Conservation (phyloP, 1,139 yeast species). For the Yamadazyma oceani region DNA sequence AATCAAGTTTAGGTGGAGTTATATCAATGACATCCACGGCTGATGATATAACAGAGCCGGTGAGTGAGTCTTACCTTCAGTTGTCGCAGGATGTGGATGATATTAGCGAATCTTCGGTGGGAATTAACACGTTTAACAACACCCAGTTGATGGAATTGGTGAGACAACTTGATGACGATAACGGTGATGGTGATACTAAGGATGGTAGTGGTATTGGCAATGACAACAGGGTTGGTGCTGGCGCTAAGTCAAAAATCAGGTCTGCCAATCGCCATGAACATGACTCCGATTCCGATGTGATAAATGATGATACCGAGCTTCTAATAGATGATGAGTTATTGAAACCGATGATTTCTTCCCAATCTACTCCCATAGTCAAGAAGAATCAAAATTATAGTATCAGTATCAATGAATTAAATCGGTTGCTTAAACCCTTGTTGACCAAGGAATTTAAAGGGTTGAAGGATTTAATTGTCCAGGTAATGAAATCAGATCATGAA, state of each 20-base stretch:
- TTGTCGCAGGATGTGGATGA: constrained; percentile 26
- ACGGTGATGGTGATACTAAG: constrained; percentile 3
- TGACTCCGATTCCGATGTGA: not conserved
- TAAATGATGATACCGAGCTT: constrained; percentile 12
- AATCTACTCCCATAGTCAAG: constrained; percentile 31
- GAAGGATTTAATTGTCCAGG: constrained; percentile 10
- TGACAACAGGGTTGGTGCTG: not conserved
- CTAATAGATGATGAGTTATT: constrained; percentile 10
- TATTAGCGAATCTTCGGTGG: constrained; percentile 15
- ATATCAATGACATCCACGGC: not conserved
- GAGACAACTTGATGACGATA: constrained; percentile 17
- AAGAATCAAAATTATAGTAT: constrained; percentile 5
- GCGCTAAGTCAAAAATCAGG: too few relatives aligned
- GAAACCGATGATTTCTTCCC: constrained; percentile 23
- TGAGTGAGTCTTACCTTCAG: constrained; percentile 29
- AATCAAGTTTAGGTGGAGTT: too few relatives aligned
- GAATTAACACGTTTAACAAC: constrained; percentile 11
- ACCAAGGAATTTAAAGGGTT: constrained; percentile 18
- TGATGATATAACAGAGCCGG: constrained; percentile 1
- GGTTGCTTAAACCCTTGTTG: constrained; percentile 16
- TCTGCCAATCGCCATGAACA: not conserved
- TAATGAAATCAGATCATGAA: constrained; percentile 2
- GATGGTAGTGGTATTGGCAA: constrained; percentile 1
- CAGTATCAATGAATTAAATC: constrained; percentile 13
- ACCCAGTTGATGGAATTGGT: constrained; percentile 22